phyloP scores from a whole-genome alignment of 176 grass and related monocot species.

The Carex parvula region DNA sequence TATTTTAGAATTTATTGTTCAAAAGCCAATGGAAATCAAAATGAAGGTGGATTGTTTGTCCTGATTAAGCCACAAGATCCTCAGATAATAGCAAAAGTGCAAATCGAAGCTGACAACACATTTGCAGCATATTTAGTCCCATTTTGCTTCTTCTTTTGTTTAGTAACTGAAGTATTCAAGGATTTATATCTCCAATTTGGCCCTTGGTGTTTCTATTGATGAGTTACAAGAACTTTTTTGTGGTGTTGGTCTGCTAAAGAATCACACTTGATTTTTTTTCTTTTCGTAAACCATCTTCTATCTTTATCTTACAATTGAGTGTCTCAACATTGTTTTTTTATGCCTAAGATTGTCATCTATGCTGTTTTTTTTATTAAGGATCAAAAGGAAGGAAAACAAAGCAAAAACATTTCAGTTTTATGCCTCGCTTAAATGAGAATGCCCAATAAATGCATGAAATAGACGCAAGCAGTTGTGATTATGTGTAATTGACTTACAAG shows the following conservation, averaged over 20 bases:
- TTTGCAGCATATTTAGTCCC: too few relatives aligned
- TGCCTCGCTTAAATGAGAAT: background rate
- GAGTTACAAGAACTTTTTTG: constrained; percentile 91
- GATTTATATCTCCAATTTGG: constrained; percentile 98
- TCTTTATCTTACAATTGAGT: background rate
- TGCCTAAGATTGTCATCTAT: background rate
- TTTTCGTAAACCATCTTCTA: background rate
- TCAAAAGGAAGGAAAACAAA: background rate
- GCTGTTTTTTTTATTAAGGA: background rate
- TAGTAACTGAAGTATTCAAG: constrained; percentile 35
- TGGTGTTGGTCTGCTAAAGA: constrained; percentile 80
- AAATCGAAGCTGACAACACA: too few relatives aligned
- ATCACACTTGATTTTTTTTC: background rate
- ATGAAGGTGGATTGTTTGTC: background rate
- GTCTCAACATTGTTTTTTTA: background rate
- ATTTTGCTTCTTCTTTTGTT: too few relatives aligned
- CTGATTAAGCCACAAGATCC: too few relatives aligned
- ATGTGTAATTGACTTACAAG: background rate
- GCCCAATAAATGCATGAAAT: background rate
- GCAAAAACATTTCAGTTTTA: background rate
- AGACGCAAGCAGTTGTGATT: background rate
- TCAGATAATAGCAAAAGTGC: too few relatives aligned
- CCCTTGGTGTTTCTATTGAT: constrained; percentile 81
- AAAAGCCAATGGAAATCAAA: background rate
- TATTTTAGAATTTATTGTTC: background rate